Evolutionary conservation across 2,329 filamentous ascomycete species (phyloP).

Genomic region (Gnomoniopsis smithogilvyi): DNA sequence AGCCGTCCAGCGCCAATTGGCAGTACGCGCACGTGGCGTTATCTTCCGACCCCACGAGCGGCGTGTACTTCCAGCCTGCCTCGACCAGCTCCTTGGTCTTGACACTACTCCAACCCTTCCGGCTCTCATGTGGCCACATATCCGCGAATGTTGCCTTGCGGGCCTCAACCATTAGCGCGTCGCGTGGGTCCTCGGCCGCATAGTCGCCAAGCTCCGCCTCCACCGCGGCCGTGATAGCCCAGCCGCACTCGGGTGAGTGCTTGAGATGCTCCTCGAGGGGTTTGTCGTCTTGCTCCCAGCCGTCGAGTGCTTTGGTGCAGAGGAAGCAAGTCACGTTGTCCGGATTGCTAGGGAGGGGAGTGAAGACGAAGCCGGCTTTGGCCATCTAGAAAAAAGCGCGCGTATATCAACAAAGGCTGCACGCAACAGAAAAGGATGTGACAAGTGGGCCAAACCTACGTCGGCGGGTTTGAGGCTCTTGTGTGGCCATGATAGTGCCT

Average conservation of each 20-base stretch:
- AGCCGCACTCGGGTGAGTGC: slow-evolving; percentile 79
- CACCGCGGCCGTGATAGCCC: slow-evolving; percentile 70
- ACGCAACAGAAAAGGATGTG: neutral
- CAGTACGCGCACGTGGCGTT: slow-evolving; percentile 92
- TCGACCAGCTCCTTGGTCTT: slow-evolving; percentile 89
- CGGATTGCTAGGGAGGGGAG: slow-evolving; percentile 67
- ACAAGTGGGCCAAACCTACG: slow-evolving; percentile 40
- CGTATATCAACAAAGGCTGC: slow-evolving; percentile 15
- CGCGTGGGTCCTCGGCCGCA: slow-evolving; percentile 69
- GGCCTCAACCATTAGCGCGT: slow-evolving; percentile 69
- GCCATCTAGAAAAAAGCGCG: slow-evolving; percentile 61
- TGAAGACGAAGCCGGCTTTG: slow-evolving; percentile 86
- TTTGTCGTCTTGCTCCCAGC: slow-evolving; percentile 86
- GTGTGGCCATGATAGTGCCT: slow-evolving; percentile 75
- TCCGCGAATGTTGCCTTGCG: slow-evolving; percentile 79
- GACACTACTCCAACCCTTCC: slow-evolving; percentile 78
- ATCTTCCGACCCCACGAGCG: slow-evolving; percentile 78
- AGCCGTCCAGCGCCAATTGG: slow-evolving; percentile 83
- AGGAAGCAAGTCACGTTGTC: slow-evolving; percentile 92
- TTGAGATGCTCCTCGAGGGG: slow-evolving; percentile 82
- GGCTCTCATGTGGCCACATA: slow-evolving; percentile 84
- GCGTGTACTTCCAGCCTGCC: slow-evolving; percentile 92
- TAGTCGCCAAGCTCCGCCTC: slow-evolving; percentile 61
- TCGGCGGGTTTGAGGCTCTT: slow-evolving; percentile 54
- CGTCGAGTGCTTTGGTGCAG: slow-evolving; percentile 79